Evolutionary conservation across 768 basidiomycete genomes (phyloP), one percentile per base, ranked within the genome.

Genomic region (Mycena rebaudengoi): DNA sequence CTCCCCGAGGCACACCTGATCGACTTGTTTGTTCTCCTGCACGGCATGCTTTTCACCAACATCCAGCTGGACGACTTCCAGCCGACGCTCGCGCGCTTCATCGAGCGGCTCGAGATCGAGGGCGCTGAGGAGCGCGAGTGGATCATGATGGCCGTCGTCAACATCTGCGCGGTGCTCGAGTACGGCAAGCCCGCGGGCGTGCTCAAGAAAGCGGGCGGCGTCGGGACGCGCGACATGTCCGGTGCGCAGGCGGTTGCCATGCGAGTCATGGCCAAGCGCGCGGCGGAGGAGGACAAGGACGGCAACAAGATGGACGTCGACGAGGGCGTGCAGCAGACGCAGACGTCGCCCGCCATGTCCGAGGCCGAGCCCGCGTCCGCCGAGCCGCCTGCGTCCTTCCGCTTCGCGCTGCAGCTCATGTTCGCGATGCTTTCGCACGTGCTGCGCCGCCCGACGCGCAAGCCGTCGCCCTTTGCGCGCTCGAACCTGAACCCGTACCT

Each of bases 31-130:
- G 87, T 99, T 30, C 86, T 95, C 12, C 81, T 99, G 0, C 98
- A 99, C 62, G 96, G 98, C 26, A 96, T 98, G 95, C 84, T 99
- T 1, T 98, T 98, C 79, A 99, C 98, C 14, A 91, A 92, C 66
- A 95, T 98, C 66, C 86, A 96, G 66, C 87, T 99, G 26, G 98
- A 99, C 74, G 92, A 96, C 73, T 99, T 99, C 73, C 78, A 86
- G 41, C 83, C 89, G 13, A 90, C 90, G 0, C 85, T 96, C 25
- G 91, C 90, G 1, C 90, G 95, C 20, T 92, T 96, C 73, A 83
- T 95, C 35, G 96, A 97, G 75, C 90, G 93, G 39, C 85, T 97
- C 3, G 84, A 89, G 53, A 90, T 96, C 60, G 94, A 96, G 64
- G 88, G 86, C 11, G 90, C 88, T 0, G 87, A 92, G 67, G 91